Conservation (phyloP, 306 rosid species). For the Inga laurina region DNA sequence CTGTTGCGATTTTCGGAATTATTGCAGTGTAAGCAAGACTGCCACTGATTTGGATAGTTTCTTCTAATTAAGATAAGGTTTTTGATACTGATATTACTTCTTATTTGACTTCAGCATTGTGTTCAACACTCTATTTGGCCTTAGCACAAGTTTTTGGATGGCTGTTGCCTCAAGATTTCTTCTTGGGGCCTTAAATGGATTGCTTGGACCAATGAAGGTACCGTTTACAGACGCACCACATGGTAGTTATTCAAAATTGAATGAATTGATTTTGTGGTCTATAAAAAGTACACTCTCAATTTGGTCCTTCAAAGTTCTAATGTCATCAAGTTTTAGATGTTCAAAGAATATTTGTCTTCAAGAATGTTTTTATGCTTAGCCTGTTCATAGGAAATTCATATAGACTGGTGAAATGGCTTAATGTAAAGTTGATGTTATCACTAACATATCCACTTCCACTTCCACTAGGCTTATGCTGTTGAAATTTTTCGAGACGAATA, state of each 20-base stretch:
- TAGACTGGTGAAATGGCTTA: not conserved
- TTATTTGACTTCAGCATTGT: conserved; percentile 53
- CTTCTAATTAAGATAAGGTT: not conserved
- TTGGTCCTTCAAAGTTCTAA: not conserved
- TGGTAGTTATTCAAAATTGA: not conserved
- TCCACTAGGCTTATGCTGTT: conserved; percentile 72
- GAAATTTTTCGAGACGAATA: conserved; percentile 75
- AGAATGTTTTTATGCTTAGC: not conserved
- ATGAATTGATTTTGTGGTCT: not conserved
- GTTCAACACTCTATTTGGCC: conserved; percentile 89
- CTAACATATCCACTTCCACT: conserved; percentile 13
- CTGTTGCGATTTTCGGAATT: conserved; percentile 62
- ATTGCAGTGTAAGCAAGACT: conserved; percentile 50
- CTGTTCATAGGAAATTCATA: not conserved
- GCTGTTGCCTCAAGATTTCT: conserved; percentile 75
- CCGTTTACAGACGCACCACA: not conserved
- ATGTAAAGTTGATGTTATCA: not conserved
- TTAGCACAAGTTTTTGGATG: conserved; percentile 89
- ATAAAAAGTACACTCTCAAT: not conserved
- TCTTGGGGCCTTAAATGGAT: conserved; percentile 82
- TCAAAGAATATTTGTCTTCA: not conserved
- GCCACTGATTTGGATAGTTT: not conserved
- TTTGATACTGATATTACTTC: not conserved
- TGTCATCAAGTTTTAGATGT: not conserved
- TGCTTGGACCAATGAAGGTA: conserved; percentile 93